Evolutionary conservation across 495 filamentous ascomycete species (phyloP).

Genomic region (Amphirosellinia nigrospora): DNA sequence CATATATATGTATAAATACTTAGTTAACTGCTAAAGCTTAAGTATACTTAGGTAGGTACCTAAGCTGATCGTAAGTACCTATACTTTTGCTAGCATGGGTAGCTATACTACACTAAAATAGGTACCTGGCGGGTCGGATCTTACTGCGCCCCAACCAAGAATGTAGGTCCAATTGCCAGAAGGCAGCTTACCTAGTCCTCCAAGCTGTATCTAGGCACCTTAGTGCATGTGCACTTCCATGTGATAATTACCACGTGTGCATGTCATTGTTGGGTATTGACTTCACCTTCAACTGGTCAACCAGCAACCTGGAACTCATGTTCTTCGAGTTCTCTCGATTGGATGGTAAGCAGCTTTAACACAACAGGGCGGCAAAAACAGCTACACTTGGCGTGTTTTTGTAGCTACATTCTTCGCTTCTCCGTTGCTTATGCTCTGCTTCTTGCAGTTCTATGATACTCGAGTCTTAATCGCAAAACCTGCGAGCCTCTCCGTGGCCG

Average conservation of each 20-base stretch:
- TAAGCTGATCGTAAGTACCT: too few species aligned
- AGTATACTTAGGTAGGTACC: too few species aligned
- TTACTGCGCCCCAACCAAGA: too few species aligned
- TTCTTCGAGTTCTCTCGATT: not conserved
- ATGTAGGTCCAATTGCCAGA: not conserved
- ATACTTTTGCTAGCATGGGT: too few species aligned
- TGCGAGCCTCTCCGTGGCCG: not conserved
- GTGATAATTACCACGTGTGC: conserved; percentile 26
- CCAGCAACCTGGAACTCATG: not conserved
- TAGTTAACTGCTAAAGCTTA: too few species aligned
- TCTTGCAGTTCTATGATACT: not conserved
- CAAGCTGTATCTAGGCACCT: too few species aligned
- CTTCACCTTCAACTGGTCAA: not conserved
- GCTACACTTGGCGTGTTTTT: not conserved
- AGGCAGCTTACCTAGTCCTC: too few species aligned
- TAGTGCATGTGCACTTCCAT: conserved; percentile 8
- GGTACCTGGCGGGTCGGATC: too few species aligned
- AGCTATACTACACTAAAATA: too few species aligned
- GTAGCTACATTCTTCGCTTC: not conserved
- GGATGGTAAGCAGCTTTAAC: conserved; percentile 9
- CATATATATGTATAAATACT: too few species aligned
- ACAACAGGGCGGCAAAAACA: not conserved
- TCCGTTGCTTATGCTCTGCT: conserved; percentile 1
- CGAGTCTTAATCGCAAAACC: not conserved
- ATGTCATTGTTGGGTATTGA: not conserved